A percentile compares a stretch with the other conserved stretches of the same genome.
phyloP scores from a whole-genome alignment of 192 early-diverging fungal species.

The Linnemannia elongata region DNA sequence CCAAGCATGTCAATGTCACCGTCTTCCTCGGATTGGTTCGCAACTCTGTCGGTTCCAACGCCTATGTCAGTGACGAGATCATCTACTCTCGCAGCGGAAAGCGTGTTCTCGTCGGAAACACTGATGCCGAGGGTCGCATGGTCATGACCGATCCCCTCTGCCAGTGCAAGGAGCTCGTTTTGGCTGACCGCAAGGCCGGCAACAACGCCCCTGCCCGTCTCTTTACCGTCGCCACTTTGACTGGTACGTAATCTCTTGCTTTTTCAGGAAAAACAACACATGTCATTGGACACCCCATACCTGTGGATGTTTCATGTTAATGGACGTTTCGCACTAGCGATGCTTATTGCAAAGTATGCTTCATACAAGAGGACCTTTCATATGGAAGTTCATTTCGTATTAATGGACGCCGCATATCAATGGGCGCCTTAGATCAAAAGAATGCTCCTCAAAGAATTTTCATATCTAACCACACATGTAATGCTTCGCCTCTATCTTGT shows the following conservation, averaged over 20 bases:
- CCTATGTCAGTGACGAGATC: slow-evolving; percentile 88
- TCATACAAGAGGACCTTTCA: no score
- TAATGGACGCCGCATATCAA: neutral
- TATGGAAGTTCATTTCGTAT: no score
- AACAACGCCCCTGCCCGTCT: slow-evolving; percentile 61
- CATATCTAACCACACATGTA: neutral
- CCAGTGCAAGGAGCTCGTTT: slow-evolving; percentile 79
- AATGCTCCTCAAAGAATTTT: no score
- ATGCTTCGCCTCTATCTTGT: neutral
- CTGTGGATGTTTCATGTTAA: no score
- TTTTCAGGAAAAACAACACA: no score
- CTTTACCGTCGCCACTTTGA: slow-evolving; percentile 90
- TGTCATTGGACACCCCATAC: no score
- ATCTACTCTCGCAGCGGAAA: slow-evolving; percentile 81
- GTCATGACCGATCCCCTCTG: slow-evolving; percentile 86
- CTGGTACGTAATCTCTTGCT: slow-evolving; percentile 53
- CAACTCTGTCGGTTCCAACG: slow-evolving; percentile 85
- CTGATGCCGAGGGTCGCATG: slow-evolving; percentile 93
- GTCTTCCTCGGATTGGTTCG: slow-evolving; percentile 84
- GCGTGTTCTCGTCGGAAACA: slow-evolving; percentile 86
- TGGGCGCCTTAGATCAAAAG: neutral
- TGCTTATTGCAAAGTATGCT: neutral
- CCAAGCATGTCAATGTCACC: slow-evolving; percentile 76
- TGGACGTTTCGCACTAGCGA: no score
- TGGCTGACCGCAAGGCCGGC: slow-evolving; percentile 69